These are phyloP conservation scores for Malassezia pachydermatis DNA, from an alignment of 1,284 basidiomycete genomes.

Conservation along the genomic window DNA sequence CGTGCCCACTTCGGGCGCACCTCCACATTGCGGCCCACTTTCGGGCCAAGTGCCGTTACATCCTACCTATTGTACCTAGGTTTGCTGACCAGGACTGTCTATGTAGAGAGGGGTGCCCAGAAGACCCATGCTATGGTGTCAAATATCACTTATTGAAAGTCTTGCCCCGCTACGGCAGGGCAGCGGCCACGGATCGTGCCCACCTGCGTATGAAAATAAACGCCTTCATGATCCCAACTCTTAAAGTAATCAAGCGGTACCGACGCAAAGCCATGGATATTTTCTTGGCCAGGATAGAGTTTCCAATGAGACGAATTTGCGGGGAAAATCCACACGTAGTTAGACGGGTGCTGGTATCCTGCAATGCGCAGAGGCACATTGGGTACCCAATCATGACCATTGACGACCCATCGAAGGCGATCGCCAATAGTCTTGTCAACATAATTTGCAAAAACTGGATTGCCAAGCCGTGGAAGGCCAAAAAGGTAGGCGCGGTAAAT, in stretches of 20 bases:
- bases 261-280: conserved; percentile 26
- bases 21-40: no score
- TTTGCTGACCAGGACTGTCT: no score
- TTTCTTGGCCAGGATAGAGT: conserved; percentile 40
- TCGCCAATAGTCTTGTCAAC: conserved; percentile 25
- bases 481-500: conserved; percentile 25
- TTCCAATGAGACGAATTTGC: conserved; percentile 22
- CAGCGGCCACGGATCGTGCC: conserved; percentile 23
- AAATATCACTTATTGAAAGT: no score
- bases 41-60: no score
- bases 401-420: conserved; percentile 25
- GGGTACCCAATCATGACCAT: conserved; percentile 30
- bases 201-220: conserved; percentile 37
- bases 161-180: no score
- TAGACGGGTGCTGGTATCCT: conserved; percentile 27
- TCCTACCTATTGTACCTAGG: no score
- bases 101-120: no score
- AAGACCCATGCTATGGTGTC: no score
- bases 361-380: conserved; percentile 21
- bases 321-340: conserved; percentile 36
- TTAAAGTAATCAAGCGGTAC: conserved; percentile 14
- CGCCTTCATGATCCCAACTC: conserved; percentile 28
- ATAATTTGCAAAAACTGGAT: conserved; percentile 26
- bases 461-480: conserved; percentile 30
- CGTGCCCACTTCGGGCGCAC: no score